Percentiles rank a stretch among this genome's conserved stretches.
phyloP scores from a whole-genome alignment of 345 rosid genomes.

The Laguncularia racemosa region DNA sequence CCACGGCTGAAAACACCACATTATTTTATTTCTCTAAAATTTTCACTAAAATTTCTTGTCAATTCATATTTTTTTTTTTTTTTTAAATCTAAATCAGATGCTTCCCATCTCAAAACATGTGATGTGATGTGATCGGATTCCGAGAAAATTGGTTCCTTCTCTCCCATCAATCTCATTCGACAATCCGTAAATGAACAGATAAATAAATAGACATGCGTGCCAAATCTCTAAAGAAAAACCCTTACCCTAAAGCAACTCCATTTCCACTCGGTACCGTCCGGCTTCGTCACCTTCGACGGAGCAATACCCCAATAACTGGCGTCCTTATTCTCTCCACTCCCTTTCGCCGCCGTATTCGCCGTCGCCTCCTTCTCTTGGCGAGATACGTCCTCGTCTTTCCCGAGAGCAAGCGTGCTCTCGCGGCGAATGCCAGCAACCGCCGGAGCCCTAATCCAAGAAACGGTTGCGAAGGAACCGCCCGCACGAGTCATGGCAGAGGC shows the following conservation, averaged over 20 bases:
- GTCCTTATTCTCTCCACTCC: slow-evolving; percentile 1
- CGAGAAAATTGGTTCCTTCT: no score
- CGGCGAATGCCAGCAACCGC: slow-evolving; percentile 6
- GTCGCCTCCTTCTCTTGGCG: not conserved
- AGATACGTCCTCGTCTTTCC: slow-evolving; percentile 9
- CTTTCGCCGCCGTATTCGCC: not conserved
- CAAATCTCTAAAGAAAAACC: not conserved
- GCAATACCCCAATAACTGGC: slow-evolving; percentile 18
- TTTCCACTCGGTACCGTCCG: slow-evolving; percentile 14
- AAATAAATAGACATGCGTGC: not conserved
- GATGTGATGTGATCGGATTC: no score
- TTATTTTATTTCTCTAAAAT: not conserved
- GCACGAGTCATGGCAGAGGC: not conserved
- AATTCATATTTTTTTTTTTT: no score
- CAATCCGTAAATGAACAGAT: no score
- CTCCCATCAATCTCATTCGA: no score
- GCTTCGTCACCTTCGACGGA: slow-evolving; percentile 9
- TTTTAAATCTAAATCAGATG: no score
- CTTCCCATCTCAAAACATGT: no score
- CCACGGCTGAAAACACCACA: slow-evolving; percentile 20
- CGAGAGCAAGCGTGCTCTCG: slow-evolving; percentile 16
- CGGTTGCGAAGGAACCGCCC: not conserved
- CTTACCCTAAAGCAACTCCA: slow-evolving; percentile 18
- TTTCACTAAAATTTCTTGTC: not conserved
- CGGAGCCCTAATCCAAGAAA: slow-evolving; percentile 15